These are phyloP conservation scores for Leishmania amazonensis DNA, from an alignment of 208 protist genomes.

Conservation along the genomic window DNA sequence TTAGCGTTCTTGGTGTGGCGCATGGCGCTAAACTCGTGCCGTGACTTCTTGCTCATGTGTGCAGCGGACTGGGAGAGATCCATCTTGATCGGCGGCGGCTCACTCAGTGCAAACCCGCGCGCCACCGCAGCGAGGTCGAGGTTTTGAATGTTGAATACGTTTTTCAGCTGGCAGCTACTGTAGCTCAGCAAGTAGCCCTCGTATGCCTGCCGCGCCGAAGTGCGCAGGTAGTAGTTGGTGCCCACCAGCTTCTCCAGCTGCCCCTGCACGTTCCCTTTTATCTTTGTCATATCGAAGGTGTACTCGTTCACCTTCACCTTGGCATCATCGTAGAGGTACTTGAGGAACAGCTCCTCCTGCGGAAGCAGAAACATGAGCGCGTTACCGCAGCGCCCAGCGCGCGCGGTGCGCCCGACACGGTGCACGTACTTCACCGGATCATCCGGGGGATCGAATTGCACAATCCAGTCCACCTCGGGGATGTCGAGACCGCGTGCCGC, in stretches of 20 bases:
- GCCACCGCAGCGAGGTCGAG: slow-evolving; percentile 97
- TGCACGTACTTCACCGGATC: slow-evolving; percentile 99
- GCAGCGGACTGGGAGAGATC: slow-evolving; percentile 92
- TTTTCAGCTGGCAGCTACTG: slow-evolving; percentile 98
- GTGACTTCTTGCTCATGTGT: slow-evolving; percentile 89
- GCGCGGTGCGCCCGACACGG: slow-evolving; percentile 98
- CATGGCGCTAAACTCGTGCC: slow-evolving; percentile 76
- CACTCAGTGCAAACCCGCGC: slow-evolving; percentile 90
- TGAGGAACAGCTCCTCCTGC: slow-evolving; percentile 98
- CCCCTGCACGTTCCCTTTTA: slow-evolving; percentile 89
- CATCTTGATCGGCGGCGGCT: slow-evolving; percentile 92
- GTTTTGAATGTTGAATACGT: slow-evolving; percentile 98
- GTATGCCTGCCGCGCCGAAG: slow-evolving; percentile 97
- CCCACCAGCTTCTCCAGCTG: slow-evolving; percentile 98
- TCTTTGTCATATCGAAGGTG: slow-evolving; percentile 96
- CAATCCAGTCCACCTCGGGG: slow-evolving; percentile 99
- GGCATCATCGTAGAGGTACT: slow-evolving; percentile 98
- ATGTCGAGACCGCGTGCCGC: slow-evolving; percentile 99
- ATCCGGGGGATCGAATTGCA: slow-evolving; percentile 99
- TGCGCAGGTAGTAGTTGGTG: slow-evolving; percentile 99
- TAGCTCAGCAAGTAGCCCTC: slow-evolving; percentile 98
- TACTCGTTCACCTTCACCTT: slow-evolving; percentile 98
- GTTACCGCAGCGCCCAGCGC: slow-evolving; percentile 91
- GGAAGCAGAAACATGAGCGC: slow-evolving; percentile 99
- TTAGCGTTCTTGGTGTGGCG: slow-evolving; percentile 72